Base-by-base conservation (phyloP, 2,329 filamentous ascomycete species). In the Zasmidium angulare region DNA sequence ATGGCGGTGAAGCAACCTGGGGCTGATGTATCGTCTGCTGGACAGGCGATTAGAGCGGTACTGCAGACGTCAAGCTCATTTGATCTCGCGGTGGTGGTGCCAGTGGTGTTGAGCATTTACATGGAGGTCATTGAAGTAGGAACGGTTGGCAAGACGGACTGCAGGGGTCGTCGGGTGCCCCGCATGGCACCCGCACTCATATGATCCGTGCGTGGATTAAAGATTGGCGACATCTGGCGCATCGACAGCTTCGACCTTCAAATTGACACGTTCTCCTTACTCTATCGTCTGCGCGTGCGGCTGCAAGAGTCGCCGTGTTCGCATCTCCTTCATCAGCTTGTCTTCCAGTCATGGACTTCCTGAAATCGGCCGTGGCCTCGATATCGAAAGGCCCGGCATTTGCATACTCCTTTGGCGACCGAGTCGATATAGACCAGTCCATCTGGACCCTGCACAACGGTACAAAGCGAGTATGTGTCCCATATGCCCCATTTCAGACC, bases 401-500 rank as follows among this genome's bases (percentile, higher is more conserved):
- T 72, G 92, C 92, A 3, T 98, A 96, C 74, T 88, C 85, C 50
- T 95, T 98, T 73, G 93, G 93, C 69, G 95, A 99, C 76, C 86
- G 89, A 74, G 89, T 98, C 60, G 93, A 98, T 74, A 82, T 95
- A 55, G 91, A 96, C 74, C 87, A 95, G 72, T 96, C 93, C 23
- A 93, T 98, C 70, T 99, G 95, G 93, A 90, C 89, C n/a, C 80
- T 99, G 59, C 89, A 95, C 77, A 97, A 98, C 77, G 95, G 91
- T 71, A 96, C 90, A 57, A 95, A 89, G 79, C 87, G 91, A 78
- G 93, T 95, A 83, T 72, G 72, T 66, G 66, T 65, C 50, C 10
- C 26, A 20, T 1, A 9, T 6, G 2, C 4, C 17, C 4, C 9
- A 31, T n/a, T 21, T 1, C n/a, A 36, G 65, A 26, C 29, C 12